phyloP scores from a whole-genome alignment of 768 basidiomycete species.

The Leccinum obscurum region DNA sequence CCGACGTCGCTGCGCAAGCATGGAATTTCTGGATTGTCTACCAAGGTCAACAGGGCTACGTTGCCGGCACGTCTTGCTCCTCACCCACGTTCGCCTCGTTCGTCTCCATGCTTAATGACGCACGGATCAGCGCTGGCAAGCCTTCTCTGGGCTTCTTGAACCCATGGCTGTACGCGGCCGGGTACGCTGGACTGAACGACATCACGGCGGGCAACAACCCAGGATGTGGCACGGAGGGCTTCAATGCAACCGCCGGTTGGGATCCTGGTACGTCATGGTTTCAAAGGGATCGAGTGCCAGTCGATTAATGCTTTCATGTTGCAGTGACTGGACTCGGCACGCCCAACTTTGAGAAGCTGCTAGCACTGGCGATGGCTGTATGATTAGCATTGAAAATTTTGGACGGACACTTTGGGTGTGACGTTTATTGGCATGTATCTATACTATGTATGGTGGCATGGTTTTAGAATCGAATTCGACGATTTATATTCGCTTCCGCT shows the following conservation, averaged over 20 bases:
- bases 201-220: conserved; percentile 58
- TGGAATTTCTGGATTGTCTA: conserved; percentile 49
- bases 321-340: conserved; percentile 58
- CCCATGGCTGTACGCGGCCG: conserved; percentile 52
- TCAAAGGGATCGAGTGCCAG: not conserved
- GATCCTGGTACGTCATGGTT: conserved; percentile 48
- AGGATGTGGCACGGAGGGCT: conserved; percentile 64
- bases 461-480: not conserved
- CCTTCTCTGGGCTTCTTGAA: conserved; percentile 64
- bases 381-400: conserved; percentile 1
- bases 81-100: conserved; percentile 65
- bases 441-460: not conserved
- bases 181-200: conserved; percentile 47
- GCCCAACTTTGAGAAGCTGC: conserved; percentile 50
- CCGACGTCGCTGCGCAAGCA: conserved; percentile 68
- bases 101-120: conserved; percentile 66
- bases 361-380: conserved; percentile 34
- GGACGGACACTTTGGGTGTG: not conserved
- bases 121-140: conserved; percentile 44
- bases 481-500: not conserved
- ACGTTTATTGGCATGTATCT: not conserved
- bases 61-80: conserved; percentile 67
- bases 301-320: not conserved
- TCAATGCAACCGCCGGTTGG: conserved; percentile 60
- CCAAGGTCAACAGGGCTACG: conserved; percentile 36